Percentiles rank a stretch among this genome's conserved stretches.
These are phyloP conservation scores for Barnettozyma populi DNA, from an alignment of 805 yeast genomes.

Conservation along the genomic window DNA sequence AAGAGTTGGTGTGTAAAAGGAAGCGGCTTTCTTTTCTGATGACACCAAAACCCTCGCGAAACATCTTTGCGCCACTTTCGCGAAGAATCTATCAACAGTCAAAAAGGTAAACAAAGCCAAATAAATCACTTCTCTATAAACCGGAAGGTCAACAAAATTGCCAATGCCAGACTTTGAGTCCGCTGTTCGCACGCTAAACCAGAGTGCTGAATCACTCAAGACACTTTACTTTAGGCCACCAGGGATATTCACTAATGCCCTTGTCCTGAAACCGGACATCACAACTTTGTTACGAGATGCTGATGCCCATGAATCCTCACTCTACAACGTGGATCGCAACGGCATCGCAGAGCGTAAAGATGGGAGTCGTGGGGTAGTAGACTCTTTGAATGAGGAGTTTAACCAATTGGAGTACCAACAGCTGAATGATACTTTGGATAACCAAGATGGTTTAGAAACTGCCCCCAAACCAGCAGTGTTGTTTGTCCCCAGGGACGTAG, in stretches of 20 bases:
- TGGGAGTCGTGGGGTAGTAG: conserved; percentile 39
- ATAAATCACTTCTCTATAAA: background rate
- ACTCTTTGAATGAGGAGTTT: conserved; percentile 30
- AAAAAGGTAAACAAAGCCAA: background rate
- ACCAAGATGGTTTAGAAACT: background rate
- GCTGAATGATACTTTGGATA: conserved; percentile 19
- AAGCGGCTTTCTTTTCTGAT: too few species aligned
- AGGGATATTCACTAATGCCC: conserved; percentile 63
- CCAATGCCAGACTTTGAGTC: conserved; percentile 15
- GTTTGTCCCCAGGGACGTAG: conserved; percentile 20
- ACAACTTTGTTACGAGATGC: conserved; percentile 58
- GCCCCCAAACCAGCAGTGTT: conserved; percentile 16
- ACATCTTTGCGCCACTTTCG: background rate
- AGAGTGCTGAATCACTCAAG: conserved; percentile 17
- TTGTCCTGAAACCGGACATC: conserved; percentile 45
- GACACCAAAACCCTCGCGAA: background rate
- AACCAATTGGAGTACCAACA: conserved; percentile 27
- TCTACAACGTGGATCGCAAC: conserved; percentile 38
- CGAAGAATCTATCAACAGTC: background rate
- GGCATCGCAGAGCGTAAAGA: conserved; percentile 44
- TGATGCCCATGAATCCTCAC: conserved; percentile 42
- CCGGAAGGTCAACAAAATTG: background rate
- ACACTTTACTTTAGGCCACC: conserved; percentile 45
- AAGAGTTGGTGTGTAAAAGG: background rate
- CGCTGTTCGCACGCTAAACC: conserved; percentile 10